Base-by-base conservation (phyloP, 176 grass and related monocot species). In the Chrysopogon serrulatus region DNA sequence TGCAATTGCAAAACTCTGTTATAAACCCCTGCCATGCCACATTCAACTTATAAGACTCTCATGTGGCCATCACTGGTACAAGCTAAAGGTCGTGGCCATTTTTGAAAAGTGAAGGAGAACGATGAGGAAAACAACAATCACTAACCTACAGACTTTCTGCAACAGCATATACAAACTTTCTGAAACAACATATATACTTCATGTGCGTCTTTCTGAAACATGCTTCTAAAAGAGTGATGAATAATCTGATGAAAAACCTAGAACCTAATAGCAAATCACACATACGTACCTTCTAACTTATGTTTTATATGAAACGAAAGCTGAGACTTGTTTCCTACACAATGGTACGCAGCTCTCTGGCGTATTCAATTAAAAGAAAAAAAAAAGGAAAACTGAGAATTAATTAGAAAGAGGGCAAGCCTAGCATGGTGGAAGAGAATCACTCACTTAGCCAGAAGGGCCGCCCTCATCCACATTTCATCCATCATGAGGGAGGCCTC, bases 341-440 rank as follows among this genome's bases (percentile, higher is more conserved):
- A n/a, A n/a, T n/a, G n/a, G n/a, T n/a, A n/a, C n/a, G n/a, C n/a
- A n/a, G n/a, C n/a, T n/a, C n/a, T n/a, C n/a, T n/a, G n/a, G n/a
- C n/a, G n/a, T n/a, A n/a, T n/a, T n/a, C n/a, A n/a, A n/a, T n/a
- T n/a, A n/a, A n/a, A n/a, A n/a, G n/a, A n/a, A n/a, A n/a, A n/a
- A n/a, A n/a, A n/a, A n/a, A 39, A 68, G 16, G 11, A 26, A 60
- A 81, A 34, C 14, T 33, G 44, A 80, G 65, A 71, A 71, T 16
- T n/a, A n/a, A n/a, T n/a, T 53, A 15, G 71, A 68, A 89, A 88
- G 86, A 89, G 83, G 82, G 73, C 12, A 57, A 84, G 65, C 79
- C 85, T 86, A 84, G 79, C 88, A 90, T 86, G 85, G 77, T 66
- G 56, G 77, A 79, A 83, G 83, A 88, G 88, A 71, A 65, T 57